Evolutionary conservation across 225 moss, liverwort and hornwort species (phyloP).

Genomic region (Antitrichia curtipendula): DNA sequence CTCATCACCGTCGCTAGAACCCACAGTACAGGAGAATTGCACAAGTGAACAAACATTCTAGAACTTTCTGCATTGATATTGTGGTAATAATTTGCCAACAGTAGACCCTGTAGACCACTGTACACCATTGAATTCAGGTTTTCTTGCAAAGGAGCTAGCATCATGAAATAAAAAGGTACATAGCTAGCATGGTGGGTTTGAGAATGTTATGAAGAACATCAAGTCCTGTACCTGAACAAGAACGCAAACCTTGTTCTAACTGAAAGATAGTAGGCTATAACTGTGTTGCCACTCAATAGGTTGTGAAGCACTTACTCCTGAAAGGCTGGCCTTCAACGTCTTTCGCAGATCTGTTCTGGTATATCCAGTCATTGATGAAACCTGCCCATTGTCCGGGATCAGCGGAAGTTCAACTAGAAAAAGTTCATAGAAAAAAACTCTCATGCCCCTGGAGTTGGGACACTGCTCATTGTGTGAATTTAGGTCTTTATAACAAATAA

Average conservation of each 20-base stretch:
- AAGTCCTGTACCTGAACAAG: not conserved
- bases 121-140: not conserved
- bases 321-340: constrained; percentile 61
- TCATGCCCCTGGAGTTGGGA: not conserved
- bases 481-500: not conserved
- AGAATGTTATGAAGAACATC: not conserved
- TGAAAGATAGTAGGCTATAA: not conserved
- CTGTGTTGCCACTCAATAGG: not conserved
- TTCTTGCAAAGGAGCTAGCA: not conserved
- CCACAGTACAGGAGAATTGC: not conserved
- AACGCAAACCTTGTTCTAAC: not conserved
- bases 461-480: not conserved
- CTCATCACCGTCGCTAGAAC: not conserved
- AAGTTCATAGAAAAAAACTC: not conserved
- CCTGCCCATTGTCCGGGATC: not conserved
- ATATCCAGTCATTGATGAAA: constrained; percentile 20
- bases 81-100: not conserved
- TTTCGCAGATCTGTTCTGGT: constrained; percentile 57
- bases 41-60: not conserved
- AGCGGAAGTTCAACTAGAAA: not conserved
- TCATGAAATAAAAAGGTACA: not conserved
- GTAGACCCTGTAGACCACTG: not conserved
- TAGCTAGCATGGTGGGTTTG: not conserved
- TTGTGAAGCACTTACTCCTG: constrained; percentile 46
- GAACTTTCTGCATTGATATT: not conserved